Percentiles rank a stretch among this genome's conserved stretches.
Conservation (phyloP, 768 basidiomycete genomes). For the Boletellus ananas region DNA sequence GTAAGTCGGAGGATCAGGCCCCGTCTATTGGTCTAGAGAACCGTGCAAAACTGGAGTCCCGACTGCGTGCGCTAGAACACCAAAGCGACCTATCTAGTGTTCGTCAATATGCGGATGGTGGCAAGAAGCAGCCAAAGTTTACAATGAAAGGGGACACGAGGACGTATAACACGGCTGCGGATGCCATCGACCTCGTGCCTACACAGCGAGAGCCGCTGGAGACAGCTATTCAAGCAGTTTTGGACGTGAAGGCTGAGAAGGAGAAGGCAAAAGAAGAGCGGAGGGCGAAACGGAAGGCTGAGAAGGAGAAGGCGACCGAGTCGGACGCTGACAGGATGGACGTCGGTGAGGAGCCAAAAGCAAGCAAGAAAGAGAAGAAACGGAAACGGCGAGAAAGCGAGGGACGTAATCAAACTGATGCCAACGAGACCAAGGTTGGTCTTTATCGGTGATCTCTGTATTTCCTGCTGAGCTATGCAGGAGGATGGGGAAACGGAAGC, state of each 20-base stretch:
- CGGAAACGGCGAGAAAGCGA: constrained; percentile 56
- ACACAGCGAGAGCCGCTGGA: constrained; percentile 84
- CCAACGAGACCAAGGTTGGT: constrained; percentile 40
- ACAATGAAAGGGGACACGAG: constrained; percentile 75
- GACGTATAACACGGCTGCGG: constrained; percentile 84
- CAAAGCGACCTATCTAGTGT: constrained; percentile 71
- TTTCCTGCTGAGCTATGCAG: constrained; percentile 21
- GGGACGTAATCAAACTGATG: constrained; percentile 41
- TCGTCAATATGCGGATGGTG: constrained; percentile 57
- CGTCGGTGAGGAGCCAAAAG: constrained; percentile 37
- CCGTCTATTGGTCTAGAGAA: constrained; percentile 90
- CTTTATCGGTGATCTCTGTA: constrained; percentile 7
- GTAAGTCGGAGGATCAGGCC: constrained; percentile 78
- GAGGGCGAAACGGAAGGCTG: constrained; percentile 58
- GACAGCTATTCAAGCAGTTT: constrained; percentile 65
- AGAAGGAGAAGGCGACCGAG: constrained; percentile 48
- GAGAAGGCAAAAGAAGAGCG: constrained; percentile 74
- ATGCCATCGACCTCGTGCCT: constrained; percentile 77
- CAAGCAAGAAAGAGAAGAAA: constrained; percentile 41
- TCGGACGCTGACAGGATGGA: constrained; percentile 42
- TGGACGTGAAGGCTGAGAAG: constrained; percentile 88
- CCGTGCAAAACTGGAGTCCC: constrained; percentile 92
- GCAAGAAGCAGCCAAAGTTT: constrained; percentile 74
- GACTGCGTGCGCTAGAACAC: constrained; percentile 84
- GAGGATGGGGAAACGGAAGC: constrained; percentile 69